These are phyloP conservation scores for Lepiota venenata DNA, from an alignment of 768 basidiomycete genomes.

Conservation along the genomic window DNA sequence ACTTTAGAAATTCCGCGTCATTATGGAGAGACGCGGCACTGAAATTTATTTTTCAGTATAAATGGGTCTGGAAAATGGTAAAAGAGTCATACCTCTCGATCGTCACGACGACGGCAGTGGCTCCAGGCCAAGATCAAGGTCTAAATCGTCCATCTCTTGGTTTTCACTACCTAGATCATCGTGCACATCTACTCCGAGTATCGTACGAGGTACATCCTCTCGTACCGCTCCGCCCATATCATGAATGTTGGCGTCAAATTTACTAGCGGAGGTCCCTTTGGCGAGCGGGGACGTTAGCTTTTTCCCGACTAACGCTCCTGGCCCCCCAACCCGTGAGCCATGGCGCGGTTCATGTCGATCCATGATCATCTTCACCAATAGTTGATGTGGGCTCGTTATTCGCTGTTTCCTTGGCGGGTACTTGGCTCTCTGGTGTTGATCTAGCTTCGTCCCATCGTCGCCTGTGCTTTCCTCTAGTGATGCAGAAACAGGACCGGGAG, in stretches of 20 bases:
- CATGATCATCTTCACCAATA: slow-evolving; percentile 11
- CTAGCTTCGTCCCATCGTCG: slow-evolving; percentile 5
- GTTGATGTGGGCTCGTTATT: slow-evolving; percentile 4
- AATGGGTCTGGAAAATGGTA: too few species aligned
- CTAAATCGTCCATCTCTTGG: neutral
- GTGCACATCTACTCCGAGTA: neutral
- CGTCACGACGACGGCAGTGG: too few species aligned
- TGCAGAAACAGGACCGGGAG: neutral
- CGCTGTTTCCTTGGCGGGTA: neutral
- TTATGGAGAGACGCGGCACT: neutral
- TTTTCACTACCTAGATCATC: neutral
- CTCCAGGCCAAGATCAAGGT: neutral
- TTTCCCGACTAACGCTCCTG: neutral
- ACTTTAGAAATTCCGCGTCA: neutral
- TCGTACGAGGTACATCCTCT: neutral
- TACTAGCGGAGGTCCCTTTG: neutral
- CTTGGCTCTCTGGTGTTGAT: neutral
- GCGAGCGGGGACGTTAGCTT: neutral
- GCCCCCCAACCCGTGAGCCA: neutral
- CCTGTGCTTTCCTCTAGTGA: neutral
- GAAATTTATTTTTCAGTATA: neutral
- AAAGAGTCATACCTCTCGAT: too few species aligned
- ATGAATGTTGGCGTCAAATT: neutral
- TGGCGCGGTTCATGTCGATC: slow-evolving; percentile 8
- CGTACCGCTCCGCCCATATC: neutral